Evolutionary conservation across 2,329 filamentous ascomycete species (phyloP).

Genomic region (Rhynchosporium graminicola): DNA sequence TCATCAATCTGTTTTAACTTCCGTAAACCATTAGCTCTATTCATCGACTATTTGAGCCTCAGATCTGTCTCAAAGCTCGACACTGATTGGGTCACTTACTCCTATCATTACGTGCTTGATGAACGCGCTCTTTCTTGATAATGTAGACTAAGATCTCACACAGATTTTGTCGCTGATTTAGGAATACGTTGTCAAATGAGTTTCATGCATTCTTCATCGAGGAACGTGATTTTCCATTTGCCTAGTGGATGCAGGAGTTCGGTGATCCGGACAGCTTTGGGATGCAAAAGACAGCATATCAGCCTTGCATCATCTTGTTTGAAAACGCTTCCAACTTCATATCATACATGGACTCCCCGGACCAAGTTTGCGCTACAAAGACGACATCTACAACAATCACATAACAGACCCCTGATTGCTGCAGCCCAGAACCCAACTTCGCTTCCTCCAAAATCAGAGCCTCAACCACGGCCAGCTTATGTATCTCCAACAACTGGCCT

Average conservation of each 20-base stretch:
- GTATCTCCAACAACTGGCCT: slow-evolving; percentile 70
- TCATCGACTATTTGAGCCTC: too few relatives aligned
- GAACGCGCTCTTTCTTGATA: too few relatives aligned
- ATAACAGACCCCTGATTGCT: slow-evolving; percentile 5
- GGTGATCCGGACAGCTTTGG: slow-evolving; percentile 11
- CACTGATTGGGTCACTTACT: too few relatives aligned
- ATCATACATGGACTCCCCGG: neutral
- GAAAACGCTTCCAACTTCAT: neutral
- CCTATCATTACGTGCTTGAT: too few relatives aligned
- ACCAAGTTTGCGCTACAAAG: neutral
- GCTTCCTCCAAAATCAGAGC: slow-evolving; percentile 1
- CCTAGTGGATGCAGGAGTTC: slow-evolving; percentile 17
- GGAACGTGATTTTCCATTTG: slow-evolving; percentile 21
- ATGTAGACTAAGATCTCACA: too few relatives aligned
- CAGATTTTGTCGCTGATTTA: neutral
- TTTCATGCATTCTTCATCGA: neutral
- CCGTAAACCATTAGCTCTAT: too few relatives aligned
- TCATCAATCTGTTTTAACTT: too few relatives aligned
- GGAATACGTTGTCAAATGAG: neutral
- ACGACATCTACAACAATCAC: slow-evolving; percentile 7
- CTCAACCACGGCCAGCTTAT: slow-evolving; percentile 47
- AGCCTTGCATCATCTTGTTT: neutral
- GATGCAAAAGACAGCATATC: neutral
- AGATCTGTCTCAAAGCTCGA: too few relatives aligned
- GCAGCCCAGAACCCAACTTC: neutral